These are phyloP conservation scores for Phytophthora macrochlamydospora DNA, from an alignment of 352 stramenopile species.

Conservation along the genomic window DNA sequence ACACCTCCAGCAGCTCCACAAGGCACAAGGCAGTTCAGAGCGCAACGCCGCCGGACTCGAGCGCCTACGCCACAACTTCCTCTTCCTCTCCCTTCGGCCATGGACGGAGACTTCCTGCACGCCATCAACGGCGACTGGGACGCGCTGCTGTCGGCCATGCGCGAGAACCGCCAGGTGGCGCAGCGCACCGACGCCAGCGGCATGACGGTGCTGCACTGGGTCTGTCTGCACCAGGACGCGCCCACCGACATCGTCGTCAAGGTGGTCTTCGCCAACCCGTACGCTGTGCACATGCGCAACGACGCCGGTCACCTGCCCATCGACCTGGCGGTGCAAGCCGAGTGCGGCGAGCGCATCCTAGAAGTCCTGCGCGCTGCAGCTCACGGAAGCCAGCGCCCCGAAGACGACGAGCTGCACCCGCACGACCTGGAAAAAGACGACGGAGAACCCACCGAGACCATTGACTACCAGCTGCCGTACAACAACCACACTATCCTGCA, in stretches of 20 bases:
- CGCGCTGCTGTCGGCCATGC: constrained; percentile 65
- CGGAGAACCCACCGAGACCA: constrained; percentile 43
- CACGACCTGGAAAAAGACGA: constrained; percentile 29
- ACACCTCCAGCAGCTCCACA: constrained; percentile 5
- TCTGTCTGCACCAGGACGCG: constrained; percentile 78
- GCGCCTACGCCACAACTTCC: constrained; percentile 1
- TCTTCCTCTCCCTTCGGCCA: constrained; percentile 18
- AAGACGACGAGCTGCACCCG: constrained; percentile 37
- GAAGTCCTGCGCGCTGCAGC: constrained; percentile 69
- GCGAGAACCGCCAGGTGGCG: constrained; percentile 60
- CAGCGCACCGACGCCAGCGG: constrained; percentile 67
- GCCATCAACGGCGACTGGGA: constrained; percentile 87
- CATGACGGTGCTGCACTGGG: constrained; percentile 84
- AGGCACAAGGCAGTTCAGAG: too few relatives aligned
- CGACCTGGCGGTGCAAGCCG: constrained; percentile 74
- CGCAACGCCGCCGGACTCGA: constrained; percentile 2
- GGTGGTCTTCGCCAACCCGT: constrained; percentile 80
- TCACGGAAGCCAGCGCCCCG: constrained; percentile 33
- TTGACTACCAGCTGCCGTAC: constrained; percentile 47
- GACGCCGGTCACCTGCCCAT: constrained; percentile 77
- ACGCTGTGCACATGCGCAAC: constrained; percentile 72
- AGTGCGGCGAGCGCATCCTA: constrained; percentile 75
- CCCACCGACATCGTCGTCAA: constrained; percentile 80
- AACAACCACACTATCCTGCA: constrained; percentile 46
- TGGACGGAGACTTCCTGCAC: constrained; percentile 79